phyloP scores from a whole-genome alignment of 1,284 basidiomycete species.

The Sporisorium scitamineum region DNA sequence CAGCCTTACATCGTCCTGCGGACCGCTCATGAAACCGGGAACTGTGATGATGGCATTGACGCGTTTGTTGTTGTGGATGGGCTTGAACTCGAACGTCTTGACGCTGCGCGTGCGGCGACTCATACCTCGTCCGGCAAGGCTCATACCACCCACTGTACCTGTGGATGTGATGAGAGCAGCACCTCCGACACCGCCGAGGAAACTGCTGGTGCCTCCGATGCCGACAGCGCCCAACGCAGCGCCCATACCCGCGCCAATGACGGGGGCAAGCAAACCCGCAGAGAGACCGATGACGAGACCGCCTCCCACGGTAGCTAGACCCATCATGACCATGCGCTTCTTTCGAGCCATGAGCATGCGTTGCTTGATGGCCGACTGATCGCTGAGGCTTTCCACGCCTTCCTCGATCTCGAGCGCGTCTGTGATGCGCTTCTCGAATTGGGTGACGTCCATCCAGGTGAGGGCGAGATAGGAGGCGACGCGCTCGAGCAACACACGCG shows the following conservation, averaged over 20 bases:
- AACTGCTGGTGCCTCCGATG: constrained; percentile 64
- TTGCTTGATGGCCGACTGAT: constrained; percentile 50
- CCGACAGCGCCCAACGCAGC: constrained; percentile 67
- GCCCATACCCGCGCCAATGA: constrained; percentile 68
- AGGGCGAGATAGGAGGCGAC: constrained; percentile 63
- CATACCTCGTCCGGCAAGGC: constrained; percentile 67
- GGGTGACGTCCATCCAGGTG: constrained; percentile 69
- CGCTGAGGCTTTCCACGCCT: constrained; percentile 60
- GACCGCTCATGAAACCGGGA: constrained; percentile 65
- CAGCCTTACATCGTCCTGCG: constrained; percentile 64
- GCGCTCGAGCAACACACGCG: constrained; percentile 65
- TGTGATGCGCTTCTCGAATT: constrained; percentile 68
- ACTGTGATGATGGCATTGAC: constrained; percentile 67
- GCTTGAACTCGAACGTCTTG: constrained; percentile 67
- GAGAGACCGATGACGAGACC: constrained; percentile 68
- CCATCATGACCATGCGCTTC: constrained; percentile 67
- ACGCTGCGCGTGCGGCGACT: constrained; percentile 63
- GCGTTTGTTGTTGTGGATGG: constrained; percentile 69
- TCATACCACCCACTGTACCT: constrained; percentile 64
- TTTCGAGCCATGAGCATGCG: constrained; percentile 56
- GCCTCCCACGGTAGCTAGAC: constrained; percentile 67
- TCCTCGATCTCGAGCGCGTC: constrained; percentile 68
- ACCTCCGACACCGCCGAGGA: constrained; percentile 67
- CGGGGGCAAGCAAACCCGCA: constrained; percentile 65
- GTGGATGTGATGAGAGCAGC: constrained; percentile 68